Base-by-base conservation (phyloP, 2,329 filamentous ascomycete species). In the Kalaharituber pfeilii region DNA sequence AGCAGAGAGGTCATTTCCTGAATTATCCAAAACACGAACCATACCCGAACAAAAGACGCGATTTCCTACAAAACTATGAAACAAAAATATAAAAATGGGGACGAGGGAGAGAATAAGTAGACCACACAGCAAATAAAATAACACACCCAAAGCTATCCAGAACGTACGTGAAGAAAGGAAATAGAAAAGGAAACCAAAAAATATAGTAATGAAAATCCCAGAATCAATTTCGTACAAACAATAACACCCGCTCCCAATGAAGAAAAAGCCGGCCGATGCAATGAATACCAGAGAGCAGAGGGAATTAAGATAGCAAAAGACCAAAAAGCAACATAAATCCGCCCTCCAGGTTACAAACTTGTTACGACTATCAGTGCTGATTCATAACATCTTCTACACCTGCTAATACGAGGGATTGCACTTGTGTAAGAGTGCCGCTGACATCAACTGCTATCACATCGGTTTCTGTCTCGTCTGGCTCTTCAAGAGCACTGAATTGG, bases 401-500 rank as follows among this genome's bases (percentile, higher is more conserved):
- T 15, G 13, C 24, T 22, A 47, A 47, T 11, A 22, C 42, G 13
- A 26, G 22, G 26, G 24, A 28, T 6, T 50, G 24, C 25, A 50
- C 49, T 50, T 50, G 49, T 11, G 26, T 11, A 13, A 50, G 49
- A 27, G 49, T 47, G 15, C 42, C 42, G 42, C 42, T 50, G 47
- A 50, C 47, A 13, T 87, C 81, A 56, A 89, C 72, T 53, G 72
- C 78, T 58, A 87, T 74, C 57, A 84, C 81, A 67, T 91, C 85
- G 22, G 69, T 74, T 65, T 87, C 84, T 53, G 85, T 78, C 47
- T 70, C 69, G 51, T 74, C 74, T 0, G 91, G 91, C 58, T 82
- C 79, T 70, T 98, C 89, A n/a, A 98, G 75, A 52, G 80, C 82
- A 59, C 81, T 78, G 61, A 96, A 83, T 67, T 98, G 91, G 69